These are phyloP conservation scores for Diplogelasinospora grovesii DNA, from an alignment of 495 filamentous ascomycete genomes.

Conservation along the genomic window DNA sequence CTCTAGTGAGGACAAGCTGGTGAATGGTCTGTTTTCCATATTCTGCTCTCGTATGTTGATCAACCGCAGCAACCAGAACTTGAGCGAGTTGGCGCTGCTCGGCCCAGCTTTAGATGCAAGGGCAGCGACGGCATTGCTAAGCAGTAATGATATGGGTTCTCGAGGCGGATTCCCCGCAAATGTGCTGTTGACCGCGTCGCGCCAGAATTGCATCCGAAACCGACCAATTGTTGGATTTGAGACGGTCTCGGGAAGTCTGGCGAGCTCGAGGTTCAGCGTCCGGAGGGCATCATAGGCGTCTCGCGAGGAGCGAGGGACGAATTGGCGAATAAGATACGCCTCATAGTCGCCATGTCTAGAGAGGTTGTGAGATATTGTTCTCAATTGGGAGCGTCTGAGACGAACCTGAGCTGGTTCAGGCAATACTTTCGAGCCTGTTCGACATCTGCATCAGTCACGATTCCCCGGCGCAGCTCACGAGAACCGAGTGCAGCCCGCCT, in stretches of 20 bases:
- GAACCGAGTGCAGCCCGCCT: slow-evolving; percentile 8
- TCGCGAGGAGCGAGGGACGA: slow-evolving; percentile 63
- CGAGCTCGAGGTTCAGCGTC: slow-evolving; percentile 86
- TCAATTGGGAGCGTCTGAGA: background rate
- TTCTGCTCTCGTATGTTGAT: slow-evolving; percentile 75
- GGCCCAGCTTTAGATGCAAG: slow-evolving; percentile 47
- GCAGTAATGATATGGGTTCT: slow-evolving; percentile 82
- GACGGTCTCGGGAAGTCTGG: slow-evolving; percentile 79
- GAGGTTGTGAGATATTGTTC: background rate
- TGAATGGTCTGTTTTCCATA: slow-evolving; percentile 75
- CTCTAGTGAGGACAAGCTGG: slow-evolving; percentile 66
- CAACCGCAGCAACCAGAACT: slow-evolving; percentile 73
- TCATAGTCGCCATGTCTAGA: slow-evolving; percentile 59
- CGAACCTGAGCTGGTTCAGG: slow-evolving; percentile 38
- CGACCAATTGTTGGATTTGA: slow-evolving; percentile 72
- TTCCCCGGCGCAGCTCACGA: slow-evolving; percentile 8
- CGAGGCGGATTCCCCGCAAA: slow-evolving; percentile 70
- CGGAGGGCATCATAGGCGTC: slow-evolving; percentile 87
- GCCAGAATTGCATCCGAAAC: slow-evolving; percentile 93
- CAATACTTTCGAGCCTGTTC: slow-evolving; percentile 44
- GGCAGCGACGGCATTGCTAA: slow-evolving; percentile 60
- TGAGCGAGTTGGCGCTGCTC: slow-evolving; percentile 54
- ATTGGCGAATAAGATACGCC: slow-evolving; percentile 76
- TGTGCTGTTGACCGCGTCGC: slow-evolving; percentile 67
- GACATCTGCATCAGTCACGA: slow-evolving; percentile 27